Percentiles rank a stretch among this genome's conserved stretches.
Conservation (phyloP, 176 grass and related monocot species). For the Cenchrus americanus region DNA sequence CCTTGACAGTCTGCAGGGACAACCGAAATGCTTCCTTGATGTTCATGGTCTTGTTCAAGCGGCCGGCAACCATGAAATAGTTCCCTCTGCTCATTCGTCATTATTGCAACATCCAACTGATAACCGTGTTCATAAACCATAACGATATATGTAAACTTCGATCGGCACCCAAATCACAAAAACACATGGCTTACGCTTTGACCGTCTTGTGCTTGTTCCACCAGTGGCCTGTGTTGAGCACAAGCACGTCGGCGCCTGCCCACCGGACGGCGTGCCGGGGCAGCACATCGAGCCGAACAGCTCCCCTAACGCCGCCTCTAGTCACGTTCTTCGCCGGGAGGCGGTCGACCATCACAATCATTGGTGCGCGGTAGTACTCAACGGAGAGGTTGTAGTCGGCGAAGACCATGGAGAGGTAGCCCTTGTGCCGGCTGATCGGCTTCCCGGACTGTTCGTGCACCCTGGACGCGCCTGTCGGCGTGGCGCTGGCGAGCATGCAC, state of each 20-base stretch:
- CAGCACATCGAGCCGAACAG: constrained; percentile 33
- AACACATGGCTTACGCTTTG: constrained; percentile 23
- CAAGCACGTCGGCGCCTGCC: constrained; percentile 45
- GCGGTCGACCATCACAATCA: constrained; percentile 50
- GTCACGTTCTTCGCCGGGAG: neutral
- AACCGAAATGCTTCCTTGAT: constrained; percentile 42
- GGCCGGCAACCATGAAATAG: constrained; percentile 47
- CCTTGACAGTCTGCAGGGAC: constrained; percentile 35
- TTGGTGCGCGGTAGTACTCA: constrained; percentile 53
- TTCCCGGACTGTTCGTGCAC: constrained; percentile 49
- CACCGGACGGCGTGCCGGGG: constrained; percentile 39
- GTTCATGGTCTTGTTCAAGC: constrained; percentile 35
- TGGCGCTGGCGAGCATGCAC: constrained; percentile 48
- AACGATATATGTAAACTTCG: neutral
- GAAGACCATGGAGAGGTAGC: constrained; percentile 52
- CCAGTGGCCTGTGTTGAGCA: constrained; percentile 57
- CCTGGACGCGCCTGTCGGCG: neutral
- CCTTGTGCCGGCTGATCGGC: constrained; percentile 50
- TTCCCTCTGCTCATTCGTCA: constrained; percentile 42
- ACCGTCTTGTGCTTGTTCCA: constrained; percentile 50
- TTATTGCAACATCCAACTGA: neutral
- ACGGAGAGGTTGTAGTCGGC: constrained; percentile 33
- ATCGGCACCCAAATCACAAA: neutral
- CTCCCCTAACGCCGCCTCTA: neutral
- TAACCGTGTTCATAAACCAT: neutral